phyloP scores from a whole-genome alignment of 768 basidiomycete species.

The Chalciporus sphaerocephalus region DNA sequence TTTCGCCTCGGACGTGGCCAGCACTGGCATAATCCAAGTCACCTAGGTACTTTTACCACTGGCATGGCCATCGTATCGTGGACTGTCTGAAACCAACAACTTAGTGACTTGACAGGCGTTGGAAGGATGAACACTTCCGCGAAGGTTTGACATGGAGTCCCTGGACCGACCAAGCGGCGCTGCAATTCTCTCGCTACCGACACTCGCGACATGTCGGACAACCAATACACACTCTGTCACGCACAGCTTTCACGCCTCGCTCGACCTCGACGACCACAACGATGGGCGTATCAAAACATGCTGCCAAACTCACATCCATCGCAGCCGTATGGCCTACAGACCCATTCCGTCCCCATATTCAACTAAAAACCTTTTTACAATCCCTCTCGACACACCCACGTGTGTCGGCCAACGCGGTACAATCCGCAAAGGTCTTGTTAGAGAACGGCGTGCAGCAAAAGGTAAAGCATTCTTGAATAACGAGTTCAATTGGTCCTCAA shows the following conservation, averaged over 20 bases:
- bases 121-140: constrained; percentile 7
- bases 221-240: too few relatives aligned
- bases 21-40: neutral
- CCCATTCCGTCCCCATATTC: constrained; percentile 73
- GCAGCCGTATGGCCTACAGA: constrained; percentile 65
- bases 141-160: constrained; percentile 23
- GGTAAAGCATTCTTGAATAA: too few relatives aligned
- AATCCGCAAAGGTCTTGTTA: constrained; percentile 51
- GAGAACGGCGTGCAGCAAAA: constrained; percentile 54
- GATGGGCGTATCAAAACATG: constrained; percentile 36
- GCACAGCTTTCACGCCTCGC: neutral
- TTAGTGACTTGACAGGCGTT: too few relatives aligned
- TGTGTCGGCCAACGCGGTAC: constrained; percentile 57
- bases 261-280: neutral
- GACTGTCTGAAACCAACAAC: too few relatives aligned
- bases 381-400: constrained; percentile 67
- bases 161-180: neutral
- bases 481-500: too few relatives aligned
- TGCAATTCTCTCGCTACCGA: neutral
- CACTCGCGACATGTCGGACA: neutral
- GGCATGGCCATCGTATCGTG: too few relatives aligned
- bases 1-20: neutral
- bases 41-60: too few relatives aligned
- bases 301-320: constrained; percentile 49
- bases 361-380: constrained; percentile 60